A percentile compares a stretch with the other conserved stretches of the same genome.
These are phyloP conservation scores for Paspalum notatum DNA, from an alignment of 176 grass and related monocot genomes.

Conservation along the genomic window DNA sequence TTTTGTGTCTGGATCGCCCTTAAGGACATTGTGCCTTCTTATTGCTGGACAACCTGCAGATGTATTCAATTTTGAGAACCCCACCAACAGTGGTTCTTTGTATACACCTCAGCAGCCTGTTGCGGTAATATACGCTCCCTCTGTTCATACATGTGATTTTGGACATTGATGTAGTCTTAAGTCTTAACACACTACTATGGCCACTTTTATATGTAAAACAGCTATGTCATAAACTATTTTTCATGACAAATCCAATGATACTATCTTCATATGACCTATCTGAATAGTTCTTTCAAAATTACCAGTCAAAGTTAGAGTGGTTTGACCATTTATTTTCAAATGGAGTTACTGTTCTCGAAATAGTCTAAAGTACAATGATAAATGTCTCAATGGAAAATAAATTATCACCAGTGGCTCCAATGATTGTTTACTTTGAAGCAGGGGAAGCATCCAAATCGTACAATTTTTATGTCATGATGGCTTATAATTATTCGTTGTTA, in stretches of 20 bases:
- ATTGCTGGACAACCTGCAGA: constrained; percentile 93
- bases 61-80: constrained; percentile 67
- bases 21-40: constrained; percentile 94
- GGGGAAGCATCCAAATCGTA: neutral
- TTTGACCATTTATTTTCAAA: neutral
- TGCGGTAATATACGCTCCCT: constrained; percentile 55
- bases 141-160: neutral
- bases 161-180: neutral
- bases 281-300: neutral
- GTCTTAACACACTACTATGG: no score
- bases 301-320: neutral
- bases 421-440: constrained; percentile 23
- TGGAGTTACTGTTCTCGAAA: neutral
- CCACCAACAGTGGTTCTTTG: constrained; percentile 37
- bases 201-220: constrained; percentile 1
- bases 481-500: constrained; percentile 5
- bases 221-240: neutral
- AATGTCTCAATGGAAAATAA: neutral
- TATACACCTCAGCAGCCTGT: constrained; percentile 47
- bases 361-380: neutral
- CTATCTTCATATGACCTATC: neutral
- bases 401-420: neutral
- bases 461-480: neutral
- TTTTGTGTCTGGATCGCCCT: constrained; percentile 80
- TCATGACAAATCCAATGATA: neutral